Base-by-base conservation (phyloP, 345 rosid genomes). In the Sonneratia caseolaris region DNA sequence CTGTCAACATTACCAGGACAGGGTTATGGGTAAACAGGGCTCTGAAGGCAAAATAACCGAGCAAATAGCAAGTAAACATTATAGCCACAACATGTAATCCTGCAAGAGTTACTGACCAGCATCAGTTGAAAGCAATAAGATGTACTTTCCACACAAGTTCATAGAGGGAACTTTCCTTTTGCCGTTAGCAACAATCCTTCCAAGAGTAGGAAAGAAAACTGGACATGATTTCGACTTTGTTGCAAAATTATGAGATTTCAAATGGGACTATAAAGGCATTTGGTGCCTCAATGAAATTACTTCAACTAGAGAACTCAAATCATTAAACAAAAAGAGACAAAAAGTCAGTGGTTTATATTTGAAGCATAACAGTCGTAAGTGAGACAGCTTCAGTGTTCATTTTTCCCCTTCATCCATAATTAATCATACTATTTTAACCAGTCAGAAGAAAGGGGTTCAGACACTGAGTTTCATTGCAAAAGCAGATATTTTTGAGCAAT, bases 61-160 rank as follows among this genome's bases (percentile, higher is more conserved):
- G 81, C 81, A 95, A 76, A 82, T 95, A 92, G n/a, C 99, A 95
- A 67, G 99, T 87, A 76, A 95, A 95, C 99, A 95, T 95, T 22
- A 70, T 87, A 72, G 92, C 83, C 59, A 75, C 91, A 35, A 95
- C 99, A 68, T 95, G 97, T 57, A 92, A 77, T 73, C 98, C 98
- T 91, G 89, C 73, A 37, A 43, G 19, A 73, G 37, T 70, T 5
- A 7, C 16, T 37, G 47, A 36, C 16, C 45, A 68, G 14, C 64
- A 68, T n/a, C 56, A 56, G 43, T 40, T 38, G 13, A 65, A 69
- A 13, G n/a, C 5, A 71, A 78, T 57, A 40, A 70, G 55, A 57
- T 8, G 53, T 47, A 53, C 38, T 47, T 22, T 24, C 35, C 27
- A 3, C 13, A 22, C 35, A 57, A 57, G 27, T 22, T 56, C 24